These are phyloP conservation scores for Hypoxylon sp. DNA, from an alignment of 2,329 filamentous ascomycete genomes.

Conservation along the genomic window DNA sequence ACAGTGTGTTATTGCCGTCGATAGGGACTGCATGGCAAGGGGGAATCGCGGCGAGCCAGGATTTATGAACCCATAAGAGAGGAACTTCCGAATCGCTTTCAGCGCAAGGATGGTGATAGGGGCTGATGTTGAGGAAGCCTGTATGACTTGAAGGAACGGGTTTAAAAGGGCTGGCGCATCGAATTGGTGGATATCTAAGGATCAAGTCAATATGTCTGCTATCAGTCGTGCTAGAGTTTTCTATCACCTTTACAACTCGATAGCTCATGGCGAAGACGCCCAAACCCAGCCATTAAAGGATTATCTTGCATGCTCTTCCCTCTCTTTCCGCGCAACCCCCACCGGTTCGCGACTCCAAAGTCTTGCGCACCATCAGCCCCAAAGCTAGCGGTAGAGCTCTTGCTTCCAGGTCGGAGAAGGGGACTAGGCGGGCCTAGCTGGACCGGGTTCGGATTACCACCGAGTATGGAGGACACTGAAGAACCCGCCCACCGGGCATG, in stretches of 20 bases:
- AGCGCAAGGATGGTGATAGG: constrained; percentile 96
- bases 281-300: constrained; percentile 94
- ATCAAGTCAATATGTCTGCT: constrained; percentile 47
- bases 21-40: constrained; percentile 93
- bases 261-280: constrained; percentile 87
- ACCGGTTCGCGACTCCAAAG: constrained; percentile 80
- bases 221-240: background rate
- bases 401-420: constrained; percentile 60
- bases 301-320: constrained; percentile 98
- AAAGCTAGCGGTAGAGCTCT: constrained; percentile 56
- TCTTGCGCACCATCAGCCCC: constrained; percentile 65
- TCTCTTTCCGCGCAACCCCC: constrained; percentile 94
- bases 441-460: constrained; percentile 76
- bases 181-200: constrained; percentile 84
- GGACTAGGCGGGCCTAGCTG: constrained; percentile 67
- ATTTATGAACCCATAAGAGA: constrained; percentile 93
- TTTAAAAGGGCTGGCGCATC: constrained; percentile 91
- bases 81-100: constrained; percentile 94
- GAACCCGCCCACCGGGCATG: constrained; percentile 96
- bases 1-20: constrained; percentile 96
- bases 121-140: constrained; percentile 94
- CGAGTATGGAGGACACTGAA: constrained; percentile 94
- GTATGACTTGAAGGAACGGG: constrained; percentile 96
- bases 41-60: constrained; percentile 87
- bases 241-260: constrained; percentile 83